These are phyloP conservation scores for Dryas octopetala DNA, from an alignment of 306 rosid species.

Conservation along the genomic window DNA sequence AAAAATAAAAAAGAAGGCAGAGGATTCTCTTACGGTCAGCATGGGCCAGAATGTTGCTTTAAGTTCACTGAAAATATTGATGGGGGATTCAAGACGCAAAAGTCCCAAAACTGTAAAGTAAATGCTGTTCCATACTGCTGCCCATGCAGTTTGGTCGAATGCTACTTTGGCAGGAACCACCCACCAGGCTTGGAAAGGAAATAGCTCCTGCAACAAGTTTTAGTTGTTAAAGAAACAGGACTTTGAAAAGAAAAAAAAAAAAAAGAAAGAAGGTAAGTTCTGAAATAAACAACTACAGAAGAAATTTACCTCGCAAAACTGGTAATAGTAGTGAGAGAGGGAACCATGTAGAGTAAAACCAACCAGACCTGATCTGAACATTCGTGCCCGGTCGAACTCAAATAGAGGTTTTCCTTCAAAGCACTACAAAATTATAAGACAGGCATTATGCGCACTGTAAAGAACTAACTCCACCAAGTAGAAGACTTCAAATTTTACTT, in stretches of 20 bases:
- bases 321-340: slow-evolving; percentile 91
- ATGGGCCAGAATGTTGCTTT: slow-evolving; percentile 83
- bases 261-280: slow-evolving; percentile 4
- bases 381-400: slow-evolving; percentile 85
- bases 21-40: slow-evolving; percentile 72
- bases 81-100: slow-evolving; percentile 77
- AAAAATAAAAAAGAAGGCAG: slow-evolving; percentile 4
- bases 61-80: slow-evolving; percentile 65
- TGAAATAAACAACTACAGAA: background rate
- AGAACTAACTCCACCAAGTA: background rate
- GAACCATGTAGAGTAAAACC: slow-evolving; percentile 98
- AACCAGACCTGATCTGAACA: slow-evolving; percentile 92
- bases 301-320: slow-evolving; percentile 74
- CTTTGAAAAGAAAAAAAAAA: background rate
- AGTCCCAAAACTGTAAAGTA: slow-evolving; percentile 69
- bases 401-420: slow-evolving; percentile 91
- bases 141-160: slow-evolving; percentile 88
- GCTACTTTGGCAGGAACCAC: slow-evolving; percentile 91
- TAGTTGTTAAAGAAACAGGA: slow-evolving; percentile 13
- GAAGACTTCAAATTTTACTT: background rate
- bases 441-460: background rate
- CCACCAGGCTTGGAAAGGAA: slow-evolving; percentile 98
- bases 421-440: slow-evolving; percentile 56
- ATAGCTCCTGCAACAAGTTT: slow-evolving; percentile 56
- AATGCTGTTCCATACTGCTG: slow-evolving; percentile 96